Conservation (phyloP, 1,284 basidiomycete genomes). For the Naganishia liquefaciens region DNA sequence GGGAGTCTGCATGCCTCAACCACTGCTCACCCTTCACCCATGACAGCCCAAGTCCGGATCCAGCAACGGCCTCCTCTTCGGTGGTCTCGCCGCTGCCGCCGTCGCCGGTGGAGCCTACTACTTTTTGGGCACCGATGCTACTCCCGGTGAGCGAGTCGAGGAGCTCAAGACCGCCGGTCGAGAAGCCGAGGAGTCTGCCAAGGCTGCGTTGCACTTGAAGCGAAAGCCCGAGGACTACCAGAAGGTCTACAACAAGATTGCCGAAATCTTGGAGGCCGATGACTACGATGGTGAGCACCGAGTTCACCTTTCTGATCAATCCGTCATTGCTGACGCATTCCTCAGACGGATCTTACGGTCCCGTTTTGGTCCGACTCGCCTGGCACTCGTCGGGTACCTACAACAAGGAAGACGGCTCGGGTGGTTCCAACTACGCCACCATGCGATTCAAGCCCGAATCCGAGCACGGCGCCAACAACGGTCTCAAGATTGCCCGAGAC, state of each 20-base stretch:
- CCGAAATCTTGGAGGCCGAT: slow-evolving; percentile 72
- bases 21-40: slow-evolving; percentile 43
- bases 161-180: slow-evolving; percentile 61
- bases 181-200: slow-evolving; percentile 63
- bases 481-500: slow-evolving; percentile 76
- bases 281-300: slow-evolving; percentile 73
- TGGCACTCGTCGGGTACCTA: slow-evolving; percentile 93
- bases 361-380: slow-evolving; percentile 87
- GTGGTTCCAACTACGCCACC: slow-evolving; percentile 88
- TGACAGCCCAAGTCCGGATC: slow-evolving; percentile 33
- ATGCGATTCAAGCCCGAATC: slow-evolving; percentile 91
- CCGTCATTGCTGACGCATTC: background rate
- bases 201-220: slow-evolving; percentile 55
- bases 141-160: slow-evolving; percentile 56
- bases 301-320: background rate
- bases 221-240: slow-evolving; percentile 69
- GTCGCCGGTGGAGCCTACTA: slow-evolving; percentile 50
- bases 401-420: slow-evolving; percentile 80
- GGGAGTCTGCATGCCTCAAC: background rate
- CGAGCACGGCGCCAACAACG: slow-evolving; percentile 82
- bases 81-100: slow-evolving; percentile 45
- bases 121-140: slow-evolving; percentile 48
- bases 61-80: slow-evolving; percentile 40
- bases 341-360: slow-evolving; percentile 85
- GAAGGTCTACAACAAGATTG: slow-evolving; percentile 88